Conservation (phyloP, 2,329 filamentous ascomycete genomes). For the Escovopsis sp. region DNA sequence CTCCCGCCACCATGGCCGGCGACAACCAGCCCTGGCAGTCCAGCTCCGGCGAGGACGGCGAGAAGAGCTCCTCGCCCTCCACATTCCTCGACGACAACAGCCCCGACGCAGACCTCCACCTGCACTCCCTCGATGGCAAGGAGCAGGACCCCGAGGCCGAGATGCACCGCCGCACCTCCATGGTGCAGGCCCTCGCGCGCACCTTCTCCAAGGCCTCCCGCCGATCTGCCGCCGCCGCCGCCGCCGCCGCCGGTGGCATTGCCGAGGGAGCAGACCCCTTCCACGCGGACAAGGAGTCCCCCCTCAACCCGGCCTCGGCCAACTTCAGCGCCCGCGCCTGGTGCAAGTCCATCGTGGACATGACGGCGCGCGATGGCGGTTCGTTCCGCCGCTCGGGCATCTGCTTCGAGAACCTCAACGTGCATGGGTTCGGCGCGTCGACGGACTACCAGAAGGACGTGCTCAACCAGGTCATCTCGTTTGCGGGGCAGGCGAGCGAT, state of each 20-base stretch:
- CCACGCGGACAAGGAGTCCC: slow-evolving; percentile 29
- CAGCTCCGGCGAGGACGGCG: slow-evolving; percentile 10
- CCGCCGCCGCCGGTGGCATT: no score
- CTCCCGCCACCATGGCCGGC: slow-evolving; percentile 13
- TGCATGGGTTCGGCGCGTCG: slow-evolving; percentile 49
- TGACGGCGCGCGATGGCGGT: slow-evolving; percentile 35
- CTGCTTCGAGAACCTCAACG: slow-evolving; percentile 50
- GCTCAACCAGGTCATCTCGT: slow-evolving; percentile 42
- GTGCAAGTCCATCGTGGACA: slow-evolving; percentile 42
- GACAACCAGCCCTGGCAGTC: slow-evolving; percentile 15
- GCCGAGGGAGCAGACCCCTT: slow-evolving; percentile 33
- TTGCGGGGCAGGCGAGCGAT: slow-evolving; percentile 26
- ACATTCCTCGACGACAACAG: slow-evolving; percentile 23
- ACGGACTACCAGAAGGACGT: slow-evolving; percentile 60
- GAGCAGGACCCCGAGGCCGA: slow-evolving; percentile 19
- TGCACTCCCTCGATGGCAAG: slow-evolving; percentile 12
- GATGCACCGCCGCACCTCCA: slow-evolving; percentile 33
- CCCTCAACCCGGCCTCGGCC: slow-evolving; percentile 34
- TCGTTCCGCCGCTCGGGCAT: slow-evolving; percentile 47
- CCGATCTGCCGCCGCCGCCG: neutral
- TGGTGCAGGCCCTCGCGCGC: slow-evolving; percentile 40
- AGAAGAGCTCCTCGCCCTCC: slow-evolving; percentile 18
- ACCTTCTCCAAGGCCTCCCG: slow-evolving; percentile 36
- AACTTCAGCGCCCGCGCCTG: slow-evolving; percentile 41
- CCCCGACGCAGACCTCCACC: slow-evolving; percentile 13